Evolutionary conservation across 306 rosid species (phyloP).

Genomic region (Prunus mongolica): DNA sequence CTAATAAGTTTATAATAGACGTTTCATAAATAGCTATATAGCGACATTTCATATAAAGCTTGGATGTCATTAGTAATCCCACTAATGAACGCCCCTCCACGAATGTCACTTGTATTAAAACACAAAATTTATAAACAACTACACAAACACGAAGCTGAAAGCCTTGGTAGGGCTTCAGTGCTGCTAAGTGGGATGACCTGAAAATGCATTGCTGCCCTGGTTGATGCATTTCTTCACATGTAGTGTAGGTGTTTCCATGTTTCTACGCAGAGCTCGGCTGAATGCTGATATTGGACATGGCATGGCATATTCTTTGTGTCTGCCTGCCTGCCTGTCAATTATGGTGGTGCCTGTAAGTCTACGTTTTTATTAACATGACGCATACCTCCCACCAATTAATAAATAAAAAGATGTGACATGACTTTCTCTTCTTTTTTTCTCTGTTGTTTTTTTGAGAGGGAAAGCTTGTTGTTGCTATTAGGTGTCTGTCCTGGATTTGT

Average conservation of each 20-base stretch:
- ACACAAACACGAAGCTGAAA: too few relatives aligned
- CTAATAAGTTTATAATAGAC: not conserved
- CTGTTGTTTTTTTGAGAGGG: not conserved
- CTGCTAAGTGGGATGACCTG: constrained; percentile 1
- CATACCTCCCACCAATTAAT: constrained; percentile 6
- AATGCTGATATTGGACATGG: not conserved
- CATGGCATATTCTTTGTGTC: not conserved
- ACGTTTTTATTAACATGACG: constrained; percentile 11
- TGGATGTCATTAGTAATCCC: not conserved
- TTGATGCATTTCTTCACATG: not conserved
- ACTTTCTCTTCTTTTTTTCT: not conserved
- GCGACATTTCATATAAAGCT: not conserved
- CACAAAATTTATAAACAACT: too few relatives aligned
- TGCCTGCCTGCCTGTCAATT: constrained; percentile 3
- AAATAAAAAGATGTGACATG: not conserved
- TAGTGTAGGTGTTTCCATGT: not conserved
- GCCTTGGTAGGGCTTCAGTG: not conserved
- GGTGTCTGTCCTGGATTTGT: constrained; percentile 4
- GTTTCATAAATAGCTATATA: not conserved
- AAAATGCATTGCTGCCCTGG: not conserved
- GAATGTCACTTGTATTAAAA: too few relatives aligned
- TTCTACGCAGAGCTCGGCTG: not conserved
- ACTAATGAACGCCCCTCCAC: not conserved
- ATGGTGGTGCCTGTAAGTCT: constrained; percentile 13
- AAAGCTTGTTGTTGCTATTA: not conserved